Percentiles rank a stretch among this genome's conserved stretches.
Conservation (phyloP, 2,329 filamentous ascomycete genomes). For the Penicillium sp. region DNA sequence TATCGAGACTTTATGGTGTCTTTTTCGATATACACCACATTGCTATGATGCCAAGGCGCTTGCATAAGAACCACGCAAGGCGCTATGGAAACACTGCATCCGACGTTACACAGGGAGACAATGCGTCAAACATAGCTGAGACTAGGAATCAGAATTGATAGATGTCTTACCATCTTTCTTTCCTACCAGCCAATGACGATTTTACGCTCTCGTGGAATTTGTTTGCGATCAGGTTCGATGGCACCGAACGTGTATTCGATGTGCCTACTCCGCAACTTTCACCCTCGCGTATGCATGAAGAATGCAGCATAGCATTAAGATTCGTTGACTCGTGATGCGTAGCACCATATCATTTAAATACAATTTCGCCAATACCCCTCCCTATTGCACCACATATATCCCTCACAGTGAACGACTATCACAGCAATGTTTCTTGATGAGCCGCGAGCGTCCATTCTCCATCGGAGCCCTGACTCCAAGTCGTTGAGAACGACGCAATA, state of each 20-base stretch:
- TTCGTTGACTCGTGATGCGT: conserved; percentile 11
- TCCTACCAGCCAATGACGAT: no score
- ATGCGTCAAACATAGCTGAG: no score
- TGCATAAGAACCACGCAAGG: neutral
- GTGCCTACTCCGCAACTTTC: neutral
- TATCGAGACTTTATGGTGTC: no score
- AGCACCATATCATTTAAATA: conserved; percentile 7
- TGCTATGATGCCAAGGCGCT: no score
- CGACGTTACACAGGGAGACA: neutral
- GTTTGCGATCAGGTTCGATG: no score
- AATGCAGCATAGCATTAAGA: conserved; percentile 1
- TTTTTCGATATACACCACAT: no score
- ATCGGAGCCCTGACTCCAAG: conserved; percentile 41
- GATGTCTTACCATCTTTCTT: no score
- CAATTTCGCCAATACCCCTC: neutral
- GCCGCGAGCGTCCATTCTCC: conserved; percentile 39
- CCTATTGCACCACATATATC: neutral
- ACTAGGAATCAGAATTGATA: no score
- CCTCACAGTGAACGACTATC: neutral
- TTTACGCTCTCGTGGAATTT: no score
- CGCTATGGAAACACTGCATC: neutral
- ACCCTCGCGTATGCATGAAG: neutral
- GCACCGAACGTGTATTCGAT: no score
- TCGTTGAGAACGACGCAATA: conserved; percentile 33
- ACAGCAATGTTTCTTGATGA: conserved; percentile 38